These are phyloP conservation scores for Heterobasidion irregulare DNA, from an alignment of 1,284 basidiomycete species.

Conservation along the genomic window DNA sequence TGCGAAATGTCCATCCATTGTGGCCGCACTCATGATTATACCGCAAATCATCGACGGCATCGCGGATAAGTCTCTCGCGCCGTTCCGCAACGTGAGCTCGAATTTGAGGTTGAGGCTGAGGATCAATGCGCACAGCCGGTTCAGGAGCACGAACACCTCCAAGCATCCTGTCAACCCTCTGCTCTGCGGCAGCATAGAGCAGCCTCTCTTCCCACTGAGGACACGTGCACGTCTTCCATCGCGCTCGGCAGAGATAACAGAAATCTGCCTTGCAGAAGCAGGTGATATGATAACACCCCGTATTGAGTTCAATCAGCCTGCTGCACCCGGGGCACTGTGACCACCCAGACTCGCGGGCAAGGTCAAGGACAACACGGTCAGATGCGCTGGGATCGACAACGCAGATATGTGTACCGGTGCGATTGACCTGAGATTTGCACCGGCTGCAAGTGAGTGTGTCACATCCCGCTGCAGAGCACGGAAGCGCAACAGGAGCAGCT, in stretches of 20 bases:
- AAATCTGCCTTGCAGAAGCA: constrained; percentile 35
- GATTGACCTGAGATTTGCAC: not conserved
- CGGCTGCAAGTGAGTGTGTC: constrained; percentile 17
- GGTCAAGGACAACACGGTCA: constrained; percentile 17
- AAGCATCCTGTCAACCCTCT: constrained; percentile 13
- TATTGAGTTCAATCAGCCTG: constrained; percentile 31
- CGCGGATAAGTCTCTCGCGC: constrained; percentile 11
- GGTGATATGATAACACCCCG: constrained; percentile 39
- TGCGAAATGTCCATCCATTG: constrained; percentile 17
- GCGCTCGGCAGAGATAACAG: constrained; percentile 32
- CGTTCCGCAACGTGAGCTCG: not conserved
- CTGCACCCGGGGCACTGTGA: constrained; percentile 33
- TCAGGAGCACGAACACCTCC: not conserved
- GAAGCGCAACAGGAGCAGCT: not conserved
- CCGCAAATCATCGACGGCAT: constrained; percentile 24
- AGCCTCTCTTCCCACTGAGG: constrained; percentile 32
- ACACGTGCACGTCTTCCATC: constrained; percentile 34
- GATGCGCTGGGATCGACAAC: not conserved
- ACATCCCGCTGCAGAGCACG: not conserved
- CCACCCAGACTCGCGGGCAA: constrained; percentile 23
- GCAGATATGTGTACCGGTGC: constrained; percentile 11
- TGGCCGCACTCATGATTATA: constrained; percentile 29
- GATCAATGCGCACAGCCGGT: not conserved
- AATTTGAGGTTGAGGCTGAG: not conserved
- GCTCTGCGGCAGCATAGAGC: constrained; percentile 23